Percentiles rank a stretch among this genome's conserved stretches.
These are phyloP conservation scores for Metschnikowia continentalis DNA, from an alignment of 805 yeast species.

Conservation along the genomic window DNA sequence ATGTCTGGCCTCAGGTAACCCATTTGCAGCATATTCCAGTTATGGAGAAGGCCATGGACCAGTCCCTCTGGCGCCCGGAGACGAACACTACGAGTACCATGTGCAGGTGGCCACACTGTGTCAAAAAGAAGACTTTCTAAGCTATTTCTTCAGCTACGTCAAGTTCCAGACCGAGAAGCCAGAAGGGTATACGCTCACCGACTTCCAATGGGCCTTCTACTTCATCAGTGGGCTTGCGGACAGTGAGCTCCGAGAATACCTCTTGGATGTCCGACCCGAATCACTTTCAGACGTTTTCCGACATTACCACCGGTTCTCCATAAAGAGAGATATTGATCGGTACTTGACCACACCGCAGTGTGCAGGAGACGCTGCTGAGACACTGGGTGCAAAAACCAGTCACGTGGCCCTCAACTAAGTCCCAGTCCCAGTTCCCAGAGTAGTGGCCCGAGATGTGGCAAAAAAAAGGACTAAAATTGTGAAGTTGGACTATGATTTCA, in stretches of 20 bases:
- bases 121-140: slow-evolving; percentile 1
- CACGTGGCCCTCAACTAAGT: background rate
- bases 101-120: slow-evolving; percentile 1
- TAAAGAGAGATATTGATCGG: slow-evolving; percentile 1
- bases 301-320: slow-evolving; percentile 1
- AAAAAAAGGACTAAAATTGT: too few species aligned
- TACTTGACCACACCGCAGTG: slow-evolving; percentile 1
- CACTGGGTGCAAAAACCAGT: background rate
- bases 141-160: background rate
- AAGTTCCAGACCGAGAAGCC: background rate
- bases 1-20: background rate
- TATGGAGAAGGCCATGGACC: background rate
- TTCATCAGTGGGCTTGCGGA: slow-evolving; percentile 1
- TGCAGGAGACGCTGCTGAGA: background rate
- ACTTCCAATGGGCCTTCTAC: slow-evolving; percentile 3
- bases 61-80: background rate
- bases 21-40: background rate
- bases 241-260: background rate
- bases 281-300: slow-evolving; percentile 1
- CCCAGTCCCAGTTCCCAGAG: too few species aligned
- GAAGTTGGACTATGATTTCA: too few species aligned
- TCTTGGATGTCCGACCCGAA: background rate
- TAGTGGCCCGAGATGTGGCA: too few species aligned
- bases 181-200: background rate
- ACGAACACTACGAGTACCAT: background rate